Base-by-base conservation (phyloP, 805 yeast genomes). In the Wickerhamomyces sydowiorum region DNA sequence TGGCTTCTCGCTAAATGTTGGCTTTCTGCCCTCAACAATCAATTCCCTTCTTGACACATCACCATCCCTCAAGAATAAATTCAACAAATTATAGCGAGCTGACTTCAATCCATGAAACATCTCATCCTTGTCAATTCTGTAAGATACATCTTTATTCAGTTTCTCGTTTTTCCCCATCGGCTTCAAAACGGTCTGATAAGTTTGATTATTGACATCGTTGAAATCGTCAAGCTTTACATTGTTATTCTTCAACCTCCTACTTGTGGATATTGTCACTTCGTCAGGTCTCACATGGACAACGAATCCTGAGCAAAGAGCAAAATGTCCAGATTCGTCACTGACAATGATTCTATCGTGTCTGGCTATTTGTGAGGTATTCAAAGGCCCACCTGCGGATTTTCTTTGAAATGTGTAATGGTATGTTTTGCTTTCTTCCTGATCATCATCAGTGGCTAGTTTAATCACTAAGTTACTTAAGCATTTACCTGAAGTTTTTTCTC, bases 241-340 rank as follows among this genome's bases (percentile, higher is more conserved):
- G 41, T 61, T 57, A 42, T 65, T 62, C 8, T 69, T 62, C 39
- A 87, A 65, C 51, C 78, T 67, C 49, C 86, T 70, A 41, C 71
- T 67, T 1, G 83, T 74, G 0, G 75, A 61, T 3, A 89, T 60
- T 1, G 66, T 64, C 2, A 88, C 56, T 7, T 59, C 50, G 7
- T 66, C 65, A 0, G 67, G 61, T 7, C 71, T 64, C 0, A 84
- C 62, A 3, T 57, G 50, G 6, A 65, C 61, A 4, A 89, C 69
- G 35, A 57, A 61, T 0, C 95, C 96, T 38, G 69, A 70, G 1
- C 88, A 78, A 20, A 90, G 53, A 0, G 86, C 84, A 59, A 82
- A 82, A 57, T 84, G 87, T 1, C 96, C 96, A 0, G 59, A 46
- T 51, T 86, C 95, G 58, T 86, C 96, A 54, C 96, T 88, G 1